phyloP scores from a whole-genome alignment of 2,329 filamentous ascomycete species.

The Hypocreales sp. region DNA sequence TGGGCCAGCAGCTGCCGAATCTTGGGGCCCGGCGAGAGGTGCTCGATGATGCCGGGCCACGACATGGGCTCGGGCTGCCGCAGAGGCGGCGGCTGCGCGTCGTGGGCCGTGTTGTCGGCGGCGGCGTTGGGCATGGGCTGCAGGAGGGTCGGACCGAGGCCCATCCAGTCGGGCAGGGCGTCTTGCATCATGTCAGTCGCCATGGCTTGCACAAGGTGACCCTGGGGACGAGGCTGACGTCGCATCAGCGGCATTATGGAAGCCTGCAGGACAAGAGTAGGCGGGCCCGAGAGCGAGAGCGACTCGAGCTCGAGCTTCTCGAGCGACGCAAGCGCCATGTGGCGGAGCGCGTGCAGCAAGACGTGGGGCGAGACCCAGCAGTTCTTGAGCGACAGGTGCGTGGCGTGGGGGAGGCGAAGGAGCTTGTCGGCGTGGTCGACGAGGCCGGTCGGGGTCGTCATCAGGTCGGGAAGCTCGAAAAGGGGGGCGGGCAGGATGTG shows the following conservation, averaged over 20 bases:
- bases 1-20: too few species aligned
- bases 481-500: slow-evolving; percentile 48
- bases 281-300: slow-evolving; percentile 43
- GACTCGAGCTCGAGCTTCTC: slow-evolving; percentile 43
- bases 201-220: neutral
- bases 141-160: too few species aligned
- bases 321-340: slow-evolving; percentile 30
- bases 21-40: slow-evolving; percentile 22
- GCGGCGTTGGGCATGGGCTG: too few species aligned
- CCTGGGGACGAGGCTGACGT: neutral
- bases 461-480: slow-evolving; percentile 15
- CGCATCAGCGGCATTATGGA: slow-evolving; percentile 3
- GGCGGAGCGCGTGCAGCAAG: slow-evolving; percentile 32
- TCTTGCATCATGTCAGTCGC: slow-evolving; percentile 2
- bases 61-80: slow-evolving; percentile 16
- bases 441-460: slow-evolving; percentile 15
- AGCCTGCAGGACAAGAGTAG: slow-evolving; percentile 11
- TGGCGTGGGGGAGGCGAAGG: slow-evolving; percentile 38
- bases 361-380: slow-evolving; percentile 51
- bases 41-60: slow-evolving; percentile 26
- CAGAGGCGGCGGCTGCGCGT: slow-evolving; percentile 2
- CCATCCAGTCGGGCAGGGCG: too few species aligned
- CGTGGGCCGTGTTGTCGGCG: too few species aligned
- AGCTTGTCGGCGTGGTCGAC: slow-evolving; percentile 19
- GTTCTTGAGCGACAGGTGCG: slow-evolving; percentile 47